phyloP scores from a whole-genome alignment of 2,329 filamentous ascomycete species.

The Lasiodiplodia hormozganensis region DNA sequence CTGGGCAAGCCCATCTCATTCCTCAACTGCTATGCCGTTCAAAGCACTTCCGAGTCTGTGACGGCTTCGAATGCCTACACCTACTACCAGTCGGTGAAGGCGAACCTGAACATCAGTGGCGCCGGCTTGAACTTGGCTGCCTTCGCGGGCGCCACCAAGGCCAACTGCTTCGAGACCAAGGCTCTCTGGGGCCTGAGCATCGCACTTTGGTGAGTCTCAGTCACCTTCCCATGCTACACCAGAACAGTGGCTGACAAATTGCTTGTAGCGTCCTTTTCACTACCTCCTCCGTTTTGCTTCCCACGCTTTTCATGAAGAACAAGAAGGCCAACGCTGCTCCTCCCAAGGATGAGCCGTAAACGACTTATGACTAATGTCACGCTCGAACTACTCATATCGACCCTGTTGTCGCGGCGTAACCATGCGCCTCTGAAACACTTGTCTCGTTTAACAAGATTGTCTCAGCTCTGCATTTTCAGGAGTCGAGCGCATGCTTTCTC shows the following conservation, averaged over 20 bases:
- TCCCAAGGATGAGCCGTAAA: constrained; percentile 38
- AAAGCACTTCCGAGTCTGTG: constrained; percentile 48
- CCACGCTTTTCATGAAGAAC: constrained; percentile 58
- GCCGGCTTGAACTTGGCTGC: constrained; percentile 57
- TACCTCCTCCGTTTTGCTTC: constrained; percentile 53
- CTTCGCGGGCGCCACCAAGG: constrained; percentile 66
- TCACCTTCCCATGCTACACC: background rate
- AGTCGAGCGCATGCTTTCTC: background rate
- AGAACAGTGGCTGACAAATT: constrained; percentile 30
- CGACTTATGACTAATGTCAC: background rate
- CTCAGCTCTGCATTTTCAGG: constrained; percentile 2
- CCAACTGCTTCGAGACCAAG: constrained; percentile 84
- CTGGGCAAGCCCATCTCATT: constrained; percentile 82
- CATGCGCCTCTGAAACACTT: background rate
- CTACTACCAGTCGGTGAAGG: constrained; percentile 60
- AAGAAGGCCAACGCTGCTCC: constrained; percentile 49
- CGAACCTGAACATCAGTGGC: constrained; percentile 59
- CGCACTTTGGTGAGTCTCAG: constrained; percentile 68
- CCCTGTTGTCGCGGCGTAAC: background rate
- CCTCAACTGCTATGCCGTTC: constrained; percentile 71
- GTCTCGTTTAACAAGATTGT: constrained; percentile 13
- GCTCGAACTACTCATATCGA: no score
- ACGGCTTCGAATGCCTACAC: constrained; percentile 56
- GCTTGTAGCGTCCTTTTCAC: constrained; percentile 53
- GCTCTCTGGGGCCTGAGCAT: constrained; percentile 87